Percentiles rank a stretch among this genome's conserved stretches.
These are phyloP conservation scores for Rhodosorus marinus DNA, from an alignment of 23 red algal species.

Conservation along the genomic window DNA sequence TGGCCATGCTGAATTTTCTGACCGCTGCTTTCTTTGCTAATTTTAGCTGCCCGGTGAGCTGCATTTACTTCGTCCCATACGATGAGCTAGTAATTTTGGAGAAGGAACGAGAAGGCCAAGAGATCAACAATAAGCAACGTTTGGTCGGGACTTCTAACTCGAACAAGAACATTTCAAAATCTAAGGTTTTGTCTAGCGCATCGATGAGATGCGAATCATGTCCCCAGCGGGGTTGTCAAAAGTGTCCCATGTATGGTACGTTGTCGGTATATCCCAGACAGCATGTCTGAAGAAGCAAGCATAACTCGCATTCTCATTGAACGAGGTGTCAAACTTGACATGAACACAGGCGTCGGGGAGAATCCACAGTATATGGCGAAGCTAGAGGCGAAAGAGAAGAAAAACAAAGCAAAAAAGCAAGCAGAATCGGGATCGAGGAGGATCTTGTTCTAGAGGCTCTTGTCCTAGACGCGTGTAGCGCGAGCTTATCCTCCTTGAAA, in stretches of 20 bases:
- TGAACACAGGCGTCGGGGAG: too few species aligned
- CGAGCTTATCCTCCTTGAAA: too few species aligned
- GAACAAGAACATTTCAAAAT: slow-evolving; percentile 5
- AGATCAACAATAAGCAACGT: slow-evolving; percentile 44
- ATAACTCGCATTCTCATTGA: too few species aligned
- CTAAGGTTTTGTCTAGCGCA: slow-evolving; percentile 32
- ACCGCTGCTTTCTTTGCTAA: slow-evolving; percentile 4
- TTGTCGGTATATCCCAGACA: too few species aligned
- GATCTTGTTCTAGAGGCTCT: too few species aligned
- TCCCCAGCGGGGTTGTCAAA: slow-evolving; percentile 33
- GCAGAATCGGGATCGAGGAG: too few species aligned
- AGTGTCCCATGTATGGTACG: slow-evolving; percentile 59
- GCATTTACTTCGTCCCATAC: slow-evolving; percentile 59
- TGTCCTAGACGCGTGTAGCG: too few species aligned
- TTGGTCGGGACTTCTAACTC: slow-evolving; percentile 42
- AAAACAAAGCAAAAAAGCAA: too few species aligned
- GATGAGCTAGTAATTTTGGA: slow-evolving; percentile 52
- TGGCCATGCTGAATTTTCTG: neutral
- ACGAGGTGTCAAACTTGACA: too few species aligned
- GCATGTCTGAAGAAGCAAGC: too few species aligned
- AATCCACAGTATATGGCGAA: slow-evolving; percentile 55
- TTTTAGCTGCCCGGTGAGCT: slow-evolving; percentile 60
- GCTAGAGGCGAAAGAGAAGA: slow-evolving; percentile 7
- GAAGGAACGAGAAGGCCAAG: slow-evolving; percentile 27
- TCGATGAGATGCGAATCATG: slow-evolving; percentile 52